Evolutionary conservation across 2,329 filamentous ascomycete genomes (phyloP).

Genomic region (Malbranchea cinnamomea): DNA sequence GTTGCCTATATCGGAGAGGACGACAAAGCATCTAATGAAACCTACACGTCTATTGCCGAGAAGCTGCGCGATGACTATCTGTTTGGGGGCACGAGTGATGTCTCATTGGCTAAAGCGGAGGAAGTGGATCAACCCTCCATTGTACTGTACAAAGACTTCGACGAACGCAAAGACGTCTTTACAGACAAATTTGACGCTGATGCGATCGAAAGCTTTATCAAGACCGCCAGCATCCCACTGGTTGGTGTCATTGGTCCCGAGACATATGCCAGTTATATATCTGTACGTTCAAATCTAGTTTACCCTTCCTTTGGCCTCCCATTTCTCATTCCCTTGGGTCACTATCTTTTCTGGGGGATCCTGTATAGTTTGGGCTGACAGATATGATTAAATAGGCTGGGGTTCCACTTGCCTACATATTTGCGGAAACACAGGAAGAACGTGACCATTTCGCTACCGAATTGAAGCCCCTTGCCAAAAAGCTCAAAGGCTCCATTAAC

Average conservation of each 20-base stretch:
- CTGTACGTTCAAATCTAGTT: too few relatives aligned
- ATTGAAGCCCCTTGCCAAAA: constrained; percentile 75
- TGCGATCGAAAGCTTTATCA: constrained; percentile 67
- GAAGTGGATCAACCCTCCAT: constrained; percentile 75
- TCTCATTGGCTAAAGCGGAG: constrained; percentile 72
- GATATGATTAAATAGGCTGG: constrained; percentile 41
- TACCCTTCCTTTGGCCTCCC: too few relatives aligned
- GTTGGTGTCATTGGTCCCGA: constrained; percentile 94
- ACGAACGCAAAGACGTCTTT: constrained; percentile 85
- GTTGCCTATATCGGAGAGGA: constrained; percentile 72
- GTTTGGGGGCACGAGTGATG: constrained; percentile 78
- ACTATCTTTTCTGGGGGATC: background rate
- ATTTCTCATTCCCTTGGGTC: background rate
- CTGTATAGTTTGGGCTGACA: constrained; percentile 8
- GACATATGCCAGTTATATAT: constrained; percentile 93
- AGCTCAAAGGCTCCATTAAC: constrained; percentile 89
- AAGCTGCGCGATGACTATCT: constrained; percentile 78
- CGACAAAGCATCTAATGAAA: constrained; percentile 74
- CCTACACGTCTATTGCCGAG: constrained; percentile 59
- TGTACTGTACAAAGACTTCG: constrained; percentile 94
- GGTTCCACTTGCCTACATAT: constrained; percentile 92
- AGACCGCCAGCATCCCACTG: constrained; percentile 71
- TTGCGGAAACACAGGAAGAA: constrained; percentile 83
- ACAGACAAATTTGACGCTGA: constrained; percentile 68
- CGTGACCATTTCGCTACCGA: constrained; percentile 60